These are phyloP conservation scores for Dimargaris cristalligena DNA, from an alignment of 192 early-diverging fungal genomes.

Conservation along the genomic window DNA sequence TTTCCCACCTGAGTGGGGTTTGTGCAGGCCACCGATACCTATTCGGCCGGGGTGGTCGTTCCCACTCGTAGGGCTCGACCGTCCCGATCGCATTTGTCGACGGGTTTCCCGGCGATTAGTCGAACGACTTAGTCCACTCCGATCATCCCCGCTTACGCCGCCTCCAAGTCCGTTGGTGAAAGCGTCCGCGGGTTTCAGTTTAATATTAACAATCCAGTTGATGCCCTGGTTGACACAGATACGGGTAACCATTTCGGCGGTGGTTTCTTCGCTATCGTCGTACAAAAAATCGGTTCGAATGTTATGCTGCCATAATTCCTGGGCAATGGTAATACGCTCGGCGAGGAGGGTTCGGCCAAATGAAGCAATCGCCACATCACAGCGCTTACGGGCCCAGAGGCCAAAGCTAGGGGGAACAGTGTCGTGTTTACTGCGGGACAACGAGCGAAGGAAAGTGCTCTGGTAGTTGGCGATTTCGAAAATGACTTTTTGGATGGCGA, in stretches of 20 bases:
- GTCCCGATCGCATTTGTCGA: too few species aligned
- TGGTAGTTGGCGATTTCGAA: conserved; percentile 44
- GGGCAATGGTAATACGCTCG: conserved; percentile 58
- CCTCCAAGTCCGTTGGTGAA: too few species aligned
- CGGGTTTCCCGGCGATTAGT: too few species aligned
- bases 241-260: conserved; percentile 36
- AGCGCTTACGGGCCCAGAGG: conserved; percentile 39
- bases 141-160: too few species aligned
- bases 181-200: conserved; percentile 12
- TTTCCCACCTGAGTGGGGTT: not conserved
- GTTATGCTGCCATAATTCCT: conserved; percentile 59
- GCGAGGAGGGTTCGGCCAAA: conserved; percentile 52
- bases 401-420: conserved; percentile 25
- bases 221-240: conserved; percentile 49
- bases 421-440: conserved; percentile 6
- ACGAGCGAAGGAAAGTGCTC: conserved; percentile 16
- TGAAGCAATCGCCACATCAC: conserved; percentile 66
- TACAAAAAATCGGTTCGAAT: conserved; percentile 70
- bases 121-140: not conserved
- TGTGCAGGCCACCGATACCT: too few species aligned
- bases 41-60: not conserved
- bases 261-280: conserved; percentile 48
- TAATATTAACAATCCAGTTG: conserved; percentile 67
- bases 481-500: conserved; percentile 57
- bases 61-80: not conserved